Conservation (phyloP, 345 rosid species). For the Rubroshorea leprosula region DNA sequence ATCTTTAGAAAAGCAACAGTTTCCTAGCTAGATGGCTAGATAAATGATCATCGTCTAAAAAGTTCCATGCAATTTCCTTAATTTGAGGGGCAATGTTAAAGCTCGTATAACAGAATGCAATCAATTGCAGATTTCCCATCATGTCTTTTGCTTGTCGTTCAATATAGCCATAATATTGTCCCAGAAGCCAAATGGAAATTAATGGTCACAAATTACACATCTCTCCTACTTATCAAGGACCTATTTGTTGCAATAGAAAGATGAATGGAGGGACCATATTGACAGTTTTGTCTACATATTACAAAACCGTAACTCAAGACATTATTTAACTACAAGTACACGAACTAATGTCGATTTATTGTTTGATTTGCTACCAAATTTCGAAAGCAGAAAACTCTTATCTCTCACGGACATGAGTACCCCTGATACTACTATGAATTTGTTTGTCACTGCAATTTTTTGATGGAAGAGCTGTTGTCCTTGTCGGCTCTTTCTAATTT, state of each 20-base stretch:
- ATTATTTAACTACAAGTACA: not conserved
- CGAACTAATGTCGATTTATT: not conserved
- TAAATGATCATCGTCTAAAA: not conserved
- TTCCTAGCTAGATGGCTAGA: not conserved
- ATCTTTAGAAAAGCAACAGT: slow-evolving; percentile 12
- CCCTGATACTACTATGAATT: too few species aligned
- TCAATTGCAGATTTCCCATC: slow-evolving; percentile 25
- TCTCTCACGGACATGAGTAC: too few species aligned
- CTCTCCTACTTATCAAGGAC: slow-evolving; percentile 20
- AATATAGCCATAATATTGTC: slow-evolving; percentile 15
- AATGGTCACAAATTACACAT: slow-evolving; percentile 18
- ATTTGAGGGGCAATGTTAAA: not conserved
- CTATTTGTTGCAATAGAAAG: slow-evolving; percentile 23
- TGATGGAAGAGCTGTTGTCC: not conserved
- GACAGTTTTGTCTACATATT: slow-evolving; percentile 4
- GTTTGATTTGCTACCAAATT: not conserved
- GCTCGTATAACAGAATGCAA: slow-evolving; percentile 1
- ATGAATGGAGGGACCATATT: slow-evolving; percentile 17
- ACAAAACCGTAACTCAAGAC: slow-evolving; percentile 14
- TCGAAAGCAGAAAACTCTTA: too few species aligned
- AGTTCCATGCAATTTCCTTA: not conserved
- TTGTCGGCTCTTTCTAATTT: not conserved
- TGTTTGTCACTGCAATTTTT: not conserved
- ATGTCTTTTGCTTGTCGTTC: slow-evolving; percentile 30
- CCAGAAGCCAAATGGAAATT: slow-evolving; percentile 6